Conservation (phyloP, 371 early-diverging fungal species). For the Lichtheimia ornata region DNA sequence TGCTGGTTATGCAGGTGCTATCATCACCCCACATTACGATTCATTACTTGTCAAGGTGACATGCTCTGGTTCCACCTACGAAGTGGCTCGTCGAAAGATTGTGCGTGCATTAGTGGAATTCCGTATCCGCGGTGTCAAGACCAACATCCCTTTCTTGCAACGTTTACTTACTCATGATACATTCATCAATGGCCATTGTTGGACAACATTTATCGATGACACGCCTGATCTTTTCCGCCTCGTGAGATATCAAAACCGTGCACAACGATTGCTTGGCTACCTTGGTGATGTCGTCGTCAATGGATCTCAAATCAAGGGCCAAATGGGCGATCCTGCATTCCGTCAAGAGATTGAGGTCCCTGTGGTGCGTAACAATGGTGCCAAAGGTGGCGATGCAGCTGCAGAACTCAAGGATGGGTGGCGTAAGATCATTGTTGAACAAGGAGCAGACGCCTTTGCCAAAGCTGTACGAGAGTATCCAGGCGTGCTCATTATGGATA, state of each 20-base stretch:
- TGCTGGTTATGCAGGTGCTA: constrained; percentile 85
- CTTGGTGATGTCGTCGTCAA: constrained; percentile 91
- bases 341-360: constrained; percentile 68
- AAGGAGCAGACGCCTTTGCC: constrained; percentile 90
- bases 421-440: constrained; percentile 81
- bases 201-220: constrained; percentile 98
- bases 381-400: constrained; percentile 46
- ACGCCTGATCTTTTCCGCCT: constrained; percentile 85
- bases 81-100: constrained; percentile 86
- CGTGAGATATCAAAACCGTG: constrained; percentile 79
- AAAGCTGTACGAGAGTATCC: constrained; percentile 85
- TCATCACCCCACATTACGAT: constrained; percentile 95
- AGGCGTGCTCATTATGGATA: constrained; percentile 90
- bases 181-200: constrained; percentile 77
- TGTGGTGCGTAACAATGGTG: constrained; percentile 43
- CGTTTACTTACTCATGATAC: constrained; percentile 80
- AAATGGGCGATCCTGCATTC: constrained; percentile 67
- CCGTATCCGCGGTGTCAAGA: constrained; percentile 95
- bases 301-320: constrained; percentile 90
- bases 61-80: constrained; percentile 83
- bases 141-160: constrained; percentile 93
- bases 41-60: constrained; percentile 94
- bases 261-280: constrained; percentile 85
- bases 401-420: constrained; percentile 77
- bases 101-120: constrained; percentile 90